Conservation (phyloP, 495 filamentous ascomycete species). For the Aspergillus sparsus region DNA sequence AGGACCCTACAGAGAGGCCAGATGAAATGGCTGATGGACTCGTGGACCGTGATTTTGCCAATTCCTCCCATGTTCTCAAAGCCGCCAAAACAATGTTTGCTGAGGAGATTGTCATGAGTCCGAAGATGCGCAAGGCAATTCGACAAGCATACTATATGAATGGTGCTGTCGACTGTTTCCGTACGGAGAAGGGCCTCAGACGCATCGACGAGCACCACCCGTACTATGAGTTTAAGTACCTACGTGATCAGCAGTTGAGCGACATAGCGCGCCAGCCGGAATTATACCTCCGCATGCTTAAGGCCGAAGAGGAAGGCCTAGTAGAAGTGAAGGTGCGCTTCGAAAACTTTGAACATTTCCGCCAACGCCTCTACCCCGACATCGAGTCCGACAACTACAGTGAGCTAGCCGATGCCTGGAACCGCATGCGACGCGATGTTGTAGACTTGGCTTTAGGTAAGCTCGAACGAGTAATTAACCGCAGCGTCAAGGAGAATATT, state of each 20-base stretch:
- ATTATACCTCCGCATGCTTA: constrained; percentile 91
- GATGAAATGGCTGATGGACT: constrained; percentile 82
- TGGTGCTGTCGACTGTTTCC: constrained; percentile 78
- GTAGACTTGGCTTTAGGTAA: constrained; percentile 78
- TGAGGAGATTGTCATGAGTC: constrained; percentile 86
- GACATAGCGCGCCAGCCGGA: constrained; percentile 83
- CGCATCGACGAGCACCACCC: constrained; percentile 94
- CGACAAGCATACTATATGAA: constrained; percentile 77
- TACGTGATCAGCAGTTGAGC: constrained; percentile 78
- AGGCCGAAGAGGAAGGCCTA: constrained; percentile 89
- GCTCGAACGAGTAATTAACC: constrained; percentile 79
- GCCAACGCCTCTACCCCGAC: constrained; percentile 69
- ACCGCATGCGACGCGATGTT: constrained; percentile 77
- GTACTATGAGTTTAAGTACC: constrained; percentile 97
- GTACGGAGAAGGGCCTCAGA: constrained; percentile 91
- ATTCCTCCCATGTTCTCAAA: constrained; percentile 69
- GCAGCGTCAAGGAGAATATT: constrained; percentile 90
- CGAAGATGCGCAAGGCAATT: constrained; percentile 86
- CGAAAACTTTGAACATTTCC: constrained; percentile 72
- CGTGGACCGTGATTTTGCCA: constrained; percentile 72
- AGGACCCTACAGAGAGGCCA: constrained; percentile 74
- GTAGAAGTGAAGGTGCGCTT: constrained; percentile 80
- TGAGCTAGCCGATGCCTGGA: constrained; percentile 94
- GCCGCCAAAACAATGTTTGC: constrained; percentile 85
- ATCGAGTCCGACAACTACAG: constrained; percentile 94